Evolutionary conservation across 2,329 filamentous ascomycete species (phyloP).

Genomic region (Diaporthe sp.): DNA sequence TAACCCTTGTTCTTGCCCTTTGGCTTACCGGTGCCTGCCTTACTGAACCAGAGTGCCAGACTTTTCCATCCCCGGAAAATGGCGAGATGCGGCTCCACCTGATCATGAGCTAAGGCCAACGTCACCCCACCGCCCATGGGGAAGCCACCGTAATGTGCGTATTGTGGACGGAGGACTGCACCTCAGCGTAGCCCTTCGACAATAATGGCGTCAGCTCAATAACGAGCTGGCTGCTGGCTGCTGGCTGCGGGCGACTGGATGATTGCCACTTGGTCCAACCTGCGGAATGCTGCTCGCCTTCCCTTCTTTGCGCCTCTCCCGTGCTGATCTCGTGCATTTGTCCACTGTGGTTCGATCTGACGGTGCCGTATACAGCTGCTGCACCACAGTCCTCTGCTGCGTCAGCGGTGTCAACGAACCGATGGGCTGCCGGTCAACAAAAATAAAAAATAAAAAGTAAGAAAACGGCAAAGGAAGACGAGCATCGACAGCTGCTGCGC

Average conservation of each 20-base stretch:
- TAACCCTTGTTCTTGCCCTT: background rate
- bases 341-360: conserved; percentile 13
- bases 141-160: background rate
- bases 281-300: background rate
- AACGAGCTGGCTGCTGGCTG: background rate
- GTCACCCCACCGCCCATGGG: conserved; percentile 15
- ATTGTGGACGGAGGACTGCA: background rate
- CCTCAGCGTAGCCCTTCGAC: background rate
- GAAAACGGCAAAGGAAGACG: background rate
- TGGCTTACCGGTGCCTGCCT: background rate
- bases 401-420: background rate
- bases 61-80: background rate
- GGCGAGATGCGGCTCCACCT: conserved; percentile 22
- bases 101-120: conserved; percentile 9
- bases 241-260: background rate
- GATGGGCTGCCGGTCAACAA: background rate
- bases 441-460: background rate
- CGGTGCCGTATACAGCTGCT: background rate
- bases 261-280: background rate
- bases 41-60: background rate
- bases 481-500: background rate
- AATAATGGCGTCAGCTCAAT: background rate
- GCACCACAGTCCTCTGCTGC: background rate
- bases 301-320: background rate
- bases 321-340: background rate